Evolutionary conservation across 306 rosid genomes (phyloP), one percentile per base, ranked within the genome.

Genomic region (Luffa aegyptiaca): DNA sequence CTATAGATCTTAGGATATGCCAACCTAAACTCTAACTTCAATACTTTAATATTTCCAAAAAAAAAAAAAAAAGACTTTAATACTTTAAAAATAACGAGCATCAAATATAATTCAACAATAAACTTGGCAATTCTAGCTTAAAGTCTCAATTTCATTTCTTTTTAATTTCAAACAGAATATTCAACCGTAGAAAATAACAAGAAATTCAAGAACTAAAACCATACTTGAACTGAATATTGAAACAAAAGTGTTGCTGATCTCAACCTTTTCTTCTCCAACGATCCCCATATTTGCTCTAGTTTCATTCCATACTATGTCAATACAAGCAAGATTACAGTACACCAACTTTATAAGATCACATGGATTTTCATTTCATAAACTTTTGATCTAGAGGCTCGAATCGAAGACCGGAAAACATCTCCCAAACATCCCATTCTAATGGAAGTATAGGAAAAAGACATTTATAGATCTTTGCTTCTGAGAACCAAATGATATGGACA

Each of bases 401-500:
- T 1, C 49, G 31, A 17, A 66, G 73, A 66, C 31, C 45, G 31
- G 46, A 36, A 36, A 64, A 39, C 73, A 37, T 39, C 48, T 6
- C 37, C 26, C 11, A 17, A 65, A 65, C 46, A 65, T 65, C 21
- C 12, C 51, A 65, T 37, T 37, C 16, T 16, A 65, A 65, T 64
- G 71, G 72, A 37, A 64, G 5, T 37, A 36, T 13, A 39, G 10
- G 46, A 16, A 65, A 37, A 65, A 37, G 46, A 14, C 48, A 16
- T 8, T 66, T 66, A 66, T 66, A 49, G 49, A 66, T 18, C 49
- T 65, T 65, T 7, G 49, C 39, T 66, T 8, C 73, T 17, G 1
- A 66, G 49, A 70, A 70, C 14, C 18, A 45, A 35, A 70, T 70
- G 55, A 70, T 70, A 70, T 70, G 55, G 55, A 44, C 76, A 70